Evolutionary conservation across 768 basidiomycete species (phyloP).

Genomic region (Boletus edulis): DNA sequence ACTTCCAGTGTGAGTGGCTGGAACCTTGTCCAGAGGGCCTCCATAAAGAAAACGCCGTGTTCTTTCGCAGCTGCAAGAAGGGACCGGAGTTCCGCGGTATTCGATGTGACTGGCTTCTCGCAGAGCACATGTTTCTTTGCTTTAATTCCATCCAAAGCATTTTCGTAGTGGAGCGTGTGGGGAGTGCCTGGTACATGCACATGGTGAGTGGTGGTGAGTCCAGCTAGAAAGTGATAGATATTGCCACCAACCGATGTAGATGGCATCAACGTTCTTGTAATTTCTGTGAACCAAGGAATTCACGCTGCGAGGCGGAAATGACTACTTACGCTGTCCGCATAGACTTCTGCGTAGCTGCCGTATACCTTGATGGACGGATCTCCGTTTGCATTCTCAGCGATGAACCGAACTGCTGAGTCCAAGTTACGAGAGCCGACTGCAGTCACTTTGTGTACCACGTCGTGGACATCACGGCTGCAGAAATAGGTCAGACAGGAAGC

Average conservation of each 20-base stretch:
- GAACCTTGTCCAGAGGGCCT: constrained; percentile 87
- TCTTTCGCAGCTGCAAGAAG: constrained; percentile 74
- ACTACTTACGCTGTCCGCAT: constrained; percentile 57
- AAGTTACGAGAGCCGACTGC: constrained; percentile 78
- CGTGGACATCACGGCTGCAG: constrained; percentile 58
- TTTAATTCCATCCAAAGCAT: constrained; percentile 70
- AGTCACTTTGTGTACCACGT: constrained; percentile 63
- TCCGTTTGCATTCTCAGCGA: constrained; percentile 48
- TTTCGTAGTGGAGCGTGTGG: constrained; percentile 79
- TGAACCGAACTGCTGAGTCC: constrained; percentile 69
- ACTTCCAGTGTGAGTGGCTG: constrained; percentile 66
- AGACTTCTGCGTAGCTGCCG: constrained; percentile 74
- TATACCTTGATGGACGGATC: constrained; percentile 61
- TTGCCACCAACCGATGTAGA: constrained; percentile 62
- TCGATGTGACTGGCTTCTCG: constrained; percentile 86
- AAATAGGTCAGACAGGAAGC: not conserved
- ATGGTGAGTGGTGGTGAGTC: not conserved
- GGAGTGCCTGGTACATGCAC: constrained; percentile 61
- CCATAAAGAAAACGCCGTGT: constrained; percentile 85
- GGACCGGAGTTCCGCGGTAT: constrained; percentile 70
- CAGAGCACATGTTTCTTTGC: constrained; percentile 85
- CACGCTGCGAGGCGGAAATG: not conserved
- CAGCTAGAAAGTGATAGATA: not conserved
- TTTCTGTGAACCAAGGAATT: not conserved
- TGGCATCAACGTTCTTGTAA: constrained; percentile 63